These are phyloP conservation scores for Dorcoceras hygrometricum DNA, from an alignment of 257 asterid genomes.

Conservation along the genomic window DNA sequence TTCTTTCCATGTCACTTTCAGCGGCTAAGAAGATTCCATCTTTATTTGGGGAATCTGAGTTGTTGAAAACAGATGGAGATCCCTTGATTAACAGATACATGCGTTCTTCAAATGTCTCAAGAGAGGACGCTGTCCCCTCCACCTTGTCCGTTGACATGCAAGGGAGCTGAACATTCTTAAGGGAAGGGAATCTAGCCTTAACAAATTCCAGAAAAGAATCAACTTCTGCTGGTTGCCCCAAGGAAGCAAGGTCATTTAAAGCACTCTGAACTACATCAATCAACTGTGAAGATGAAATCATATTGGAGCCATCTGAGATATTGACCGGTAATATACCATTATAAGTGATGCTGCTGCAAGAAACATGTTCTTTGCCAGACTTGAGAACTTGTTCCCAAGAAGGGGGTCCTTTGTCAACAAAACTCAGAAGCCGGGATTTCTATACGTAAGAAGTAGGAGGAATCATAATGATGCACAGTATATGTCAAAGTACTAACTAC, in stretches of 20 bases:
- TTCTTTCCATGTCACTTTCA: slow-evolving; percentile 35
- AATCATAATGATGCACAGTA: slow-evolving; percentile 25
- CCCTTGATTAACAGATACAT: slow-evolving; percentile 50
- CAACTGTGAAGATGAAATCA: slow-evolving; percentile 43
- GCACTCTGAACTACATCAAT: slow-evolving; percentile 61
- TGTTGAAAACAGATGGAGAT: slow-evolving; percentile 30
- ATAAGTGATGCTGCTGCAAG: slow-evolving; percentile 27
- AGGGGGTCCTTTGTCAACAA: slow-evolving; percentile 63
- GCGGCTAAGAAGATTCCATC: slow-evolving; percentile 32
- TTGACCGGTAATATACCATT: slow-evolving; percentile 34
- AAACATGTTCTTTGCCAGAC: slow-evolving; percentile 52
- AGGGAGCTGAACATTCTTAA: slow-evolving; percentile 51
- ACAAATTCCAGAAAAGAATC: slow-evolving; percentile 57
- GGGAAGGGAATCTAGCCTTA: slow-evolving; percentile 55
- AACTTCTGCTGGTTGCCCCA: slow-evolving; percentile 61
- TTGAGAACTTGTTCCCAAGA: slow-evolving; percentile 66
- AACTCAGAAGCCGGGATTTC: slow-evolving; percentile 92
- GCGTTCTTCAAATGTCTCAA: slow-evolving; percentile 63
- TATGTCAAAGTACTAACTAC: slow-evolving; percentile 14
- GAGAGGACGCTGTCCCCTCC: slow-evolving; percentile 39
- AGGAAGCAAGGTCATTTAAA: slow-evolving; percentile 57
- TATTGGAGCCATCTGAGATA: slow-evolving; percentile 32
- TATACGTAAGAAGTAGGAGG: slow-evolving; percentile 37
- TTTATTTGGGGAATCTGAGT: slow-evolving; percentile 26
- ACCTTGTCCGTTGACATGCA: slow-evolving; percentile 29